A percentile compares a stretch with the other conserved stretches of the same genome.
phyloP scores from a whole-genome alignment of 208 protist species.

The Trichomonas tenax region DNA sequence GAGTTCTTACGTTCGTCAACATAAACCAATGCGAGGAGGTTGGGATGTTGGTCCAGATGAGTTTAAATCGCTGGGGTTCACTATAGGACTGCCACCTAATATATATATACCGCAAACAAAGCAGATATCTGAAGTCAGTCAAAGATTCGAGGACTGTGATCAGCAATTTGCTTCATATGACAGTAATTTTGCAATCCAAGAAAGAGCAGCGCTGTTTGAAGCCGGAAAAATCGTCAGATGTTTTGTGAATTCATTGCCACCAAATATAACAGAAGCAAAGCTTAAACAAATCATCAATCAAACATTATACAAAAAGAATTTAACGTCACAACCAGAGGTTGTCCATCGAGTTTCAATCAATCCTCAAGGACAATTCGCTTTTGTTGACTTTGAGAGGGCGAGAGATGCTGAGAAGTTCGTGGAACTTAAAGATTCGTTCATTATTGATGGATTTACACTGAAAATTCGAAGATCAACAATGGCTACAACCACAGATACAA shows the following conservation, averaged over 20 bases:
- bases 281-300: not conserved
- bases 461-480: not conserved
- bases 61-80: not conserved
- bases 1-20: not conserved
- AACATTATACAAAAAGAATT: not conserved
- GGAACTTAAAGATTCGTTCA: not conserved
- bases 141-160: not conserved
- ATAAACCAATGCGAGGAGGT: not conserved
- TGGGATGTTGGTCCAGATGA: constrained; percentile 19
- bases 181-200: not conserved
- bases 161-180: not conserved
- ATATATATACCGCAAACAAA: not conserved
- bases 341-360: not conserved
- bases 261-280: not conserved
- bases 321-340: not conserved
- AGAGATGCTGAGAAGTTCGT: constrained; percentile 1
- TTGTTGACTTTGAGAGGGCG: not conserved
- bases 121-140: not conserved
- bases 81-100: not conserved
- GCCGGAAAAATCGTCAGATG: not conserved
- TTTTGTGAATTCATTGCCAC: not conserved
- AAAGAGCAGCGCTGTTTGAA: not conserved
- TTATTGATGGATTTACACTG: not conserved
- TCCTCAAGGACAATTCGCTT: not conserved
- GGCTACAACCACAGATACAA: not conserved